phyloP scores from a whole-genome alignment of 257 asterid species.

The Penstemon barbatus region DNA sequence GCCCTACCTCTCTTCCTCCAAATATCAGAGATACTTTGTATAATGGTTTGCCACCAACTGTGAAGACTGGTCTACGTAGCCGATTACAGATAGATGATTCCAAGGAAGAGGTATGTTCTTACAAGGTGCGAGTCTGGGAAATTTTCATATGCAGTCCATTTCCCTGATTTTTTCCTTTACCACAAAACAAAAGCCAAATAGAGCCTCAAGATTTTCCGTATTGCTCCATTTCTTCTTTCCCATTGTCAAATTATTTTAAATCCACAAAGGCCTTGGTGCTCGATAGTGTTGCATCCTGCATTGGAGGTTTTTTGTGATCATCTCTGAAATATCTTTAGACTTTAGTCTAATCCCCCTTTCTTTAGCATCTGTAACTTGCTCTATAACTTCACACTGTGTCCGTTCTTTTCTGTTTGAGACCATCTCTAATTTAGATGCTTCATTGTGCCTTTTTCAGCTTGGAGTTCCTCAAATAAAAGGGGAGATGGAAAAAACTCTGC shows the following conservation, averaged over 20 bases:
- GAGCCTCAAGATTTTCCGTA: background rate
- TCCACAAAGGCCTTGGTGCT: background rate
- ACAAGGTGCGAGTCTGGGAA: background rate
- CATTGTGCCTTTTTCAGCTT: constrained; percentile 52
- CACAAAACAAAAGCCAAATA: background rate
- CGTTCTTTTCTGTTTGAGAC: background rate
- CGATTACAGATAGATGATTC: constrained; percentile 48
- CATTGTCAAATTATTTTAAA: background rate
- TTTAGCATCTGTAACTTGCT: background rate
- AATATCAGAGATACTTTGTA: constrained; percentile 85
- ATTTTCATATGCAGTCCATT: too few relatives aligned
- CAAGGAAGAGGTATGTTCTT: constrained; percentile 61
- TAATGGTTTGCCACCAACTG: constrained; percentile 76
- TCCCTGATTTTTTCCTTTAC: background rate
- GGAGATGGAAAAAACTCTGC: constrained; percentile 92
- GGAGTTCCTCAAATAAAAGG: constrained; percentile 79
- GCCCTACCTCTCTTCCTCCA: constrained; percentile 94
- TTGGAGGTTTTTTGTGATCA: background rate
- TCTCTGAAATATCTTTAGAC: background rate
- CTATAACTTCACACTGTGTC: background rate
- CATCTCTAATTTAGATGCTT: background rate
- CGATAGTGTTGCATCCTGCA: background rate
- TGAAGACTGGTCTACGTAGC: constrained; percentile 64
- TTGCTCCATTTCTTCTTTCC: background rate
- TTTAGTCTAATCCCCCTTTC: background rate